These are phyloP conservation scores for Solanum etuberosum DNA, from an alignment of 257 asterid species.

Conservation along the genomic window DNA sequence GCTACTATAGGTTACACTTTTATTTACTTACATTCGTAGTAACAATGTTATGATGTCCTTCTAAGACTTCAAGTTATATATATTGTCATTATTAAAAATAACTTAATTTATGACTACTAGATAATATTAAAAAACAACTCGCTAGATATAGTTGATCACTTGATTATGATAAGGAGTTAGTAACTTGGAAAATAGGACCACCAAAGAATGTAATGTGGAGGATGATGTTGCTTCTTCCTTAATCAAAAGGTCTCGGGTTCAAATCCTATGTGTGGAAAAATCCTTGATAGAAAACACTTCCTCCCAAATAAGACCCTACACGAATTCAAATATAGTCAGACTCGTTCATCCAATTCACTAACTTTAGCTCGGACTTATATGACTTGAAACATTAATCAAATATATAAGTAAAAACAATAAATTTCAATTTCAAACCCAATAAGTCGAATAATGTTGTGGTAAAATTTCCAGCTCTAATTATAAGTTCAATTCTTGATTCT, in stretches of 20 bases:
- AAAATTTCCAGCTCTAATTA: neutral
- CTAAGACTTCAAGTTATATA: neutral
- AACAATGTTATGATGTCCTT: neutral
- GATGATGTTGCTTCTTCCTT: rapidly evolving
- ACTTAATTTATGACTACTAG: too few species aligned
- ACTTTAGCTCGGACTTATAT: neutral
- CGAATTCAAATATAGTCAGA: neutral
- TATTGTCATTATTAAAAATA: neutral
- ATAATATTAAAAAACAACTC: too few species aligned
- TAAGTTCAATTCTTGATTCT: too few species aligned
- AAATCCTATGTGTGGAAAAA: too few species aligned
- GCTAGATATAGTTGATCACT: neutral
- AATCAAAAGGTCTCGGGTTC: rapidly evolving
- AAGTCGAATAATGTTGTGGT: neutral
- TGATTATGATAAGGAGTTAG: neutral
- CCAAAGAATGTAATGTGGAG: too few species aligned
- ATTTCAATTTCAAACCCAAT: neutral
- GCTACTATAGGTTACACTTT: neutral
- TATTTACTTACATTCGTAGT: neutral
- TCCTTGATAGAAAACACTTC: neutral
- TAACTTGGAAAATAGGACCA: neutral
- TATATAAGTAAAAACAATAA: neutral
- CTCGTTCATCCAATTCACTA: neutral
- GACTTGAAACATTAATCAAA: neutral
- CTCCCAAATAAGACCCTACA: too few species aligned